Base-by-base conservation (phyloP, 2,329 filamentous ascomycete species). In the Fusarium stilboides region DNA sequence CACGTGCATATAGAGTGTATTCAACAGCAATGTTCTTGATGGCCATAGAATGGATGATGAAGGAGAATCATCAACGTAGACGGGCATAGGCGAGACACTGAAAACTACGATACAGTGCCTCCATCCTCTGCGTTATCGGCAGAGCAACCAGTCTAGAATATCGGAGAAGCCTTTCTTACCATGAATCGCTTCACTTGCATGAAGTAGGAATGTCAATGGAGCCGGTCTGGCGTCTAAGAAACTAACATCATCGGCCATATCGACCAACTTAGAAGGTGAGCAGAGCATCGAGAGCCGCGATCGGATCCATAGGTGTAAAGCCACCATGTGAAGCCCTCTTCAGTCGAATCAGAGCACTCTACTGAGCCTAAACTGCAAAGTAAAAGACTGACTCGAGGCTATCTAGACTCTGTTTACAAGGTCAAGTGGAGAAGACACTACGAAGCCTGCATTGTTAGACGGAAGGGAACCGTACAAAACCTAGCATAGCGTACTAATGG, bases 341-440 rank as follows among this genome's bases (percentile, higher is more conserved):
- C 31, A 26, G 36, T 34, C 53, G 43, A 70, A 57, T 70, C 34
- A 53, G 28, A 55, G 17, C 26, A 52, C 13, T n/a, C n/a, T 17
- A 33, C 40, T 44, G 6, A 22, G 26, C 26, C 36, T 34, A 24
- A 43, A 34, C 36, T 15, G 20, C 45, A 39, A 54, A 56, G 20
- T 15, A 31, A 40, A 39, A 43, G 33, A 39, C 67, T 70, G 58
- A 68, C 67, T 70, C 67, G 42, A 59, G 37, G 43, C 26, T 58
- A 70, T 54, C 44, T 34, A 51, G 57, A 31, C 39, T 52, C 37
- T 51, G 20, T 59, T 40, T 26, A 53, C 40, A 36, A 53, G 22
- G 20, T 14, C 50, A 51, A 54, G 67, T 70, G 67, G 67, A 55
- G 62, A 55, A 66, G 15, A 47, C 9, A 39, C 37, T 54, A 63